phyloP scores from a whole-genome alignment of 2,329 filamentous ascomycete genomes.

The Apiospora marii region DNA sequence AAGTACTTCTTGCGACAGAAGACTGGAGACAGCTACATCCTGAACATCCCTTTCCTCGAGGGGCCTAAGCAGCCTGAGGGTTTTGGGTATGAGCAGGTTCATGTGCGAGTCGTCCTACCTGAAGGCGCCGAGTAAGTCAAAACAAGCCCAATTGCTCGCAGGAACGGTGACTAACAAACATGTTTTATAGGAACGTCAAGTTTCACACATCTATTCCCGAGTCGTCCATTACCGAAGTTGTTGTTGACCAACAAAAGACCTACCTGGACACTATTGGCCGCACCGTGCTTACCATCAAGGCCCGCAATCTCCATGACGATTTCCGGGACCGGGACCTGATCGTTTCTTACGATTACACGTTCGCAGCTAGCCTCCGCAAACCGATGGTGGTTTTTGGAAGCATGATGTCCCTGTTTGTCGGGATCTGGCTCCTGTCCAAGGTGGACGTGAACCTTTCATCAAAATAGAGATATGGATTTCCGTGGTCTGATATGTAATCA shows the following conservation, averaged over 20 bases:
- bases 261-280: constrained; percentile 95
- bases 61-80: constrained; percentile 88
- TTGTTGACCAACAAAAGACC: constrained; percentile 75
- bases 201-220: constrained; percentile 77
- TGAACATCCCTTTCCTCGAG: constrained; percentile 93
- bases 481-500: background rate
- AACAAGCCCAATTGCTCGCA: background rate
- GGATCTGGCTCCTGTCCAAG: constrained; percentile 77
- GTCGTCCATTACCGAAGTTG: constrained; percentile 65
- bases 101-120: constrained; percentile 84
- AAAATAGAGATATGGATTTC: background rate
- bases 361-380: constrained; percentile 80
- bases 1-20: constrained; percentile 76
- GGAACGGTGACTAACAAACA: constrained; percentile 51
- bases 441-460: constrained; percentile 80
- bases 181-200: constrained; percentile 74
- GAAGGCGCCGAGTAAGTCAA: constrained; percentile 83
- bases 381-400: constrained; percentile 82
- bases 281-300: constrained; percentile 80
- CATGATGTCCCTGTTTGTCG: constrained; percentile 75
- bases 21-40: constrained; percentile 74
- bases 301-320: constrained; percentile 89
- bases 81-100: constrained; percentile 82
- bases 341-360: constrained; percentile 87
- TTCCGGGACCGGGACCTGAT: constrained; percentile 83